Evolutionary conservation across 192 early-diverging fungal genomes (phyloP), one percentile per base, ranked within the genome.

Genomic region (Backusella macrospora): DNA sequence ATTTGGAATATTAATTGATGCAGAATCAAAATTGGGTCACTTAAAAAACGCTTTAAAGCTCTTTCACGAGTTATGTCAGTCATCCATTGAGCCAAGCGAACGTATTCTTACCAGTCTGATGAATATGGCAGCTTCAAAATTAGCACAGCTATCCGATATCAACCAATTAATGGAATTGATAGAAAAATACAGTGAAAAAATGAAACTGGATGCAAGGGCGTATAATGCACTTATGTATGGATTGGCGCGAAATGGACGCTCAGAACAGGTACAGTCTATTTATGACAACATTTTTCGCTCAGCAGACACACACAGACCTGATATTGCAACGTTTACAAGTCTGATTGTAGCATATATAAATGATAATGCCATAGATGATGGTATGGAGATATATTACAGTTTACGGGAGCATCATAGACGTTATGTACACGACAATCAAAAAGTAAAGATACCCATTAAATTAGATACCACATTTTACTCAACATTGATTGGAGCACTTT

Each of bases 1-100:
- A 4, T 81, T 75, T 55, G 72, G 74, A 23, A 77, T 76, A 4
- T 34, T 84, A 7, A 78, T 84, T n/a, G 73, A 69, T 18, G 77
- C 73, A 15, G 69, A 79, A 29, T 62, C 71, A 5, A 43, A 52
- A 12, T 26, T 59, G 12, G 71, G 72, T 45, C 55, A 77, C 62
- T 39, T 74, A n/a, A 52, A 52, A 39, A 68, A 66, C 8, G 78
- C 74, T 37, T 40, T 73, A 5, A 16, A 59, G 26, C 23, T 80
- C 10, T 80, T 72, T n/a, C 12, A 70, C 4, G 74, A 80, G 7
- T 64, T 80, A 65, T 49, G 70, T 18, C 18, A 59, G 1, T 43
- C 40, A 40, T 66, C n/a, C 3, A 39, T 80, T 10, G 6, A 40
- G 44, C 70, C 73, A 2, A 72, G 71, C 10, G 76, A 74, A 15